Conservation (phyloP, 371 early-diverging fungal species). For the Mucor racemosus region DNA sequence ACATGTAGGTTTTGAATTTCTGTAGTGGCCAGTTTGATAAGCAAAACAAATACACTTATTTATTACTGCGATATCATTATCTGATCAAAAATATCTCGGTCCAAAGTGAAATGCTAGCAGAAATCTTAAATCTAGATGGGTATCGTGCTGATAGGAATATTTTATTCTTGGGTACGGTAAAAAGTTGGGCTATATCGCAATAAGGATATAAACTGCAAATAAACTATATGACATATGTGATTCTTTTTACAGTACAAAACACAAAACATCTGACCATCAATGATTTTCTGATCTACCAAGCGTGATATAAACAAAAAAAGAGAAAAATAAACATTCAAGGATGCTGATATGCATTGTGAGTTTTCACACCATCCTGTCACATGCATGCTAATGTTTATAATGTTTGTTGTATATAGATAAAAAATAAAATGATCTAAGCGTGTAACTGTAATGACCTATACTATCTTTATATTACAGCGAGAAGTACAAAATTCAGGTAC, state of each 20-base stretch:
- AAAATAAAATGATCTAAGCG: not conserved
- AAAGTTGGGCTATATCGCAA: no score
- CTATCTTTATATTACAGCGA: not conserved
- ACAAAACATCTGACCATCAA: not conserved
- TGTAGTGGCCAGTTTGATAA: not conserved
- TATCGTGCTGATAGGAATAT: not conserved
- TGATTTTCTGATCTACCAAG: not conserved
- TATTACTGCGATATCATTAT: not conserved
- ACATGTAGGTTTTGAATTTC: not conserved
- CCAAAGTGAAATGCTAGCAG: not conserved
- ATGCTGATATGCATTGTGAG: not conserved
- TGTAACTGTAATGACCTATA: not conserved
- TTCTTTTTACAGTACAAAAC: not conserved
- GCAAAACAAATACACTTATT: not conserved
- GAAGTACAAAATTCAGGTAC: not conserved
- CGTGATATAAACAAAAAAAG: not conserved
- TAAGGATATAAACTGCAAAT: no score
- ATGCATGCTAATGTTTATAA: not conserved
- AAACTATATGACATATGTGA: no score
- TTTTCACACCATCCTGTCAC: not conserved
- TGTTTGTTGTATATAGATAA: not conserved
- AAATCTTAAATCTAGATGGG: not conserved
- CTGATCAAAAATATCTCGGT: not conserved
- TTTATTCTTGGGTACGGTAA: no score
- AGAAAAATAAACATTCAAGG: not conserved